Evolutionary conservation across 2,329 filamentous ascomycete genomes (phyloP).

Genomic region (Didymella pinodella): DNA sequence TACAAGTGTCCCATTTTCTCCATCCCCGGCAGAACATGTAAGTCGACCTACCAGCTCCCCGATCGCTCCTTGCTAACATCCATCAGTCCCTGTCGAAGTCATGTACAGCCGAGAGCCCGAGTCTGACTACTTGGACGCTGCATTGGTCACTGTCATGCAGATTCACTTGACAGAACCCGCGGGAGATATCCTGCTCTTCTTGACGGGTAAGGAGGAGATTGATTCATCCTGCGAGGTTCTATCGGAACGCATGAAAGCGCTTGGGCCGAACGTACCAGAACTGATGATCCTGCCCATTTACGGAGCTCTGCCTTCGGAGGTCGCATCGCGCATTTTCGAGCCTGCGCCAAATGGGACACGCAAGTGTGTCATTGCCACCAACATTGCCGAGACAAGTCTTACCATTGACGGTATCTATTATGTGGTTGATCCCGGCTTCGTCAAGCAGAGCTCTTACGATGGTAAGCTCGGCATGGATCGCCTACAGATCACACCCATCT

Average conservation of each 20-base stretch:
- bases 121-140: slow-evolving; percentile 92
- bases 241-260: slow-evolving; percentile 93
- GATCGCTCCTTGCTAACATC: neutral
- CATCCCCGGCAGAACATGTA: slow-evolving; percentile 87
- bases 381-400: slow-evolving; percentile 97
- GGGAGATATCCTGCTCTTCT: slow-evolving; percentile 94
- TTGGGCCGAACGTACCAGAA: slow-evolving; percentile 90
- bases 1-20: slow-evolving; percentile 96
- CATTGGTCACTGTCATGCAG: slow-evolving; percentile 96
- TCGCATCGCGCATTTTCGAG: slow-evolving; percentile 94
- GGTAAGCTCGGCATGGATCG: slow-evolving; percentile 98
- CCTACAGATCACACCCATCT: slow-evolving; percentile 93
- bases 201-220: slow-evolving; percentile 98
- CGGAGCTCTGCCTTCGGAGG: slow-evolving; percentile 88
- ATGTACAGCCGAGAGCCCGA: slow-evolving; percentile 96
- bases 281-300: slow-evolving; percentile 96
- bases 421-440: slow-evolving; percentile 95
- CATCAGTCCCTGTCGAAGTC: slow-evolving; percentile 79
- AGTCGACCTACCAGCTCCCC: neutral
- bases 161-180: slow-evolving; percentile 92
- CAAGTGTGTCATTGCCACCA: slow-evolving; percentile 97
- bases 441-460: slow-evolving; percentile 97
- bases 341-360: slow-evolving; percentile 83
- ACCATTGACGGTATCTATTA: slow-evolving; percentile 99
- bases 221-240: slow-evolving; percentile 93